Evolutionary conservation across 805 yeast genomes (phyloP).

Genomic region (Yarrowia deformans): DNA sequence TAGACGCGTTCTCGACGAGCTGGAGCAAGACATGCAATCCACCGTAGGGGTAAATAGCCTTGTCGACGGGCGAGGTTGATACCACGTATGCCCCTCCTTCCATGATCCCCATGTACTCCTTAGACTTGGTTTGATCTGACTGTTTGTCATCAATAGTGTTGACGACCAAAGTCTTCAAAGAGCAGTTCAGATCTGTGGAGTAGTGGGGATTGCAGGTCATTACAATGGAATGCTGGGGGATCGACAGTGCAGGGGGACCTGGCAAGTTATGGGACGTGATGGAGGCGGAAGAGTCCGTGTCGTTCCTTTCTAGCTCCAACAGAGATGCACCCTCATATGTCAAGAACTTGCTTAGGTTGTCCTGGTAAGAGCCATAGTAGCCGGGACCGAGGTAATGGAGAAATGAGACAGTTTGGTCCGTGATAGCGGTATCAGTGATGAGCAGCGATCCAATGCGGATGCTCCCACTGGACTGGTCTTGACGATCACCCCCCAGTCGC

Average conservation of each 20-base stretch:
- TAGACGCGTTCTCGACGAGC: conserved; percentile 16
- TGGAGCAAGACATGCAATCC: conserved; percentile 24
- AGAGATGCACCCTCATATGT: conserved; percentile 27
- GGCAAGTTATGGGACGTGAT: conserved; percentile 18
- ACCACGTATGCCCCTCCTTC: conserved; percentile 9
- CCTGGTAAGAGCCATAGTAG: conserved; percentile 31
- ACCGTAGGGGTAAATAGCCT: conserved; percentile 37
- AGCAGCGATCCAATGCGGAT: conserved; percentile 16
- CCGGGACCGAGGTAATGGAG: conserved; percentile 20
- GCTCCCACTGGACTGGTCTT: background rate
- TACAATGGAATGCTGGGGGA: conserved; percentile 26
- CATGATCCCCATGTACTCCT: conserved; percentile 36
- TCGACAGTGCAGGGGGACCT: conserved; percentile 9
- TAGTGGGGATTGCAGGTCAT: conserved; percentile 21
- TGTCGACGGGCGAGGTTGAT: conserved; percentile 4
- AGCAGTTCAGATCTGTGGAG: conserved; percentile 13
- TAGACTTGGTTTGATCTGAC: conserved; percentile 17
- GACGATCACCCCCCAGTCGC: conserved; percentile 22
- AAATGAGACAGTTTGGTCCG: conserved; percentile 27
- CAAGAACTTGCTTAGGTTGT: conserved; percentile 16
- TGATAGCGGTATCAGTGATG: conserved; percentile 20
- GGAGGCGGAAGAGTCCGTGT: conserved; percentile 3
- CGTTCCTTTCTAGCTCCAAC: conserved; percentile 20
- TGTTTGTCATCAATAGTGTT: conserved; percentile 22
- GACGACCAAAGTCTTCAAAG: conserved; percentile 11